Evolutionary conservation across 2,329 filamentous ascomycete species (phyloP).

Genomic region (Colletotrichum endophyticum): DNA sequence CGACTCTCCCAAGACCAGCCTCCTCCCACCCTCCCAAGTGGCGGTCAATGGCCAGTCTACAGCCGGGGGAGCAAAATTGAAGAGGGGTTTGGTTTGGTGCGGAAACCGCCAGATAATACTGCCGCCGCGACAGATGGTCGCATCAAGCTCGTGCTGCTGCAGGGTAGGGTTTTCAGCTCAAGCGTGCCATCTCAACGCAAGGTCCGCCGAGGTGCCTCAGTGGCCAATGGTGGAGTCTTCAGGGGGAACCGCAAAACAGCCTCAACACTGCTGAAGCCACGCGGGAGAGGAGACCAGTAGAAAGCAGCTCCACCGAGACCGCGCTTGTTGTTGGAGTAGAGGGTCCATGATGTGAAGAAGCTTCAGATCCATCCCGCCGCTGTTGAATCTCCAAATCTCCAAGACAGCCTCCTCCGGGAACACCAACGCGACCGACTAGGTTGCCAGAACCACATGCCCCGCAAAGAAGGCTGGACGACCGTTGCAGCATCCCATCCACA

Average conservation of each 20-base stretch:
- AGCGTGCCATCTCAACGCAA: neutral
- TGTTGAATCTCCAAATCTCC: constrained; percentile 17
- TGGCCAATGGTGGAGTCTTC: constrained; percentile 10
- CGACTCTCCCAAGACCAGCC: neutral
- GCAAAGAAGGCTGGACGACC: constrained; percentile 20
- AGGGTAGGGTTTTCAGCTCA: neutral
- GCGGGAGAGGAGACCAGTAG: constrained; percentile 12
- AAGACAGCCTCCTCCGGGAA: constrained; percentile 8
- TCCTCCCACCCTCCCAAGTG: neutral
- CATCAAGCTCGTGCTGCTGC: neutral
- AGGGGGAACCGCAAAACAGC: constrained; percentile 19
- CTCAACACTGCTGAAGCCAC: constrained; percentile 15
- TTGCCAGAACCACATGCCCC: constrained; percentile 18
- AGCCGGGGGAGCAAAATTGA: neutral
- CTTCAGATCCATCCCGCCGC: constrained; percentile 17
- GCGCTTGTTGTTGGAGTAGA: constrained; percentile 18
- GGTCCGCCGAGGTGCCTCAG: neutral
- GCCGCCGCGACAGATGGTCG: neutral
- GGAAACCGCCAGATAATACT: neutral
- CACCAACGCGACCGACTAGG: constrained; percentile 6
- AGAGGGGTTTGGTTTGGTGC: neutral
- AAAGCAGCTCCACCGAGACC: constrained; percentile 3
- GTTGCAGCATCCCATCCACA: constrained; percentile 17
- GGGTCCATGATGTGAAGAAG: constrained; percentile 12
- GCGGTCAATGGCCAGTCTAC: constrained; percentile 3